Evolutionary conservation across 176 grass and related monocot genomes (phyloP), one percentile per base, ranked within the genome.

Genomic region (Oropetium thomaeum): DNA sequence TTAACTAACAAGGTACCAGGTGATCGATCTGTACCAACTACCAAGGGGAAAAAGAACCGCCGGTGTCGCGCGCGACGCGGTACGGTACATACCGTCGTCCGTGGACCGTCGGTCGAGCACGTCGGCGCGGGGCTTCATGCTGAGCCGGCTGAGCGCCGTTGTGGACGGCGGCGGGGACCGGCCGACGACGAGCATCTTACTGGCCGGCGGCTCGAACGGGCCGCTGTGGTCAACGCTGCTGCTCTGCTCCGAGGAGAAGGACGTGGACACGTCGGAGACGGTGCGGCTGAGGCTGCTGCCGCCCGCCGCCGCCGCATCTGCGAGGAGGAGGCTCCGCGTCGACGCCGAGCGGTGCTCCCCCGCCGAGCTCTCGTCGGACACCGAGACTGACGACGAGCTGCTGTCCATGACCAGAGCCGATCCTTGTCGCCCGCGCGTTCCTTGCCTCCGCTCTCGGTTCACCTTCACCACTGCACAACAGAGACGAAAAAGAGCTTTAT

Each of bases 261-360:
- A 72, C 9, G 74, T 65, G 31, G 96, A 99, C 28, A 85, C 84
- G 45, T 92, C 80, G 14, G 96, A 99, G 76, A 84, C 80, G 28
- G 89, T 92, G 45, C 96, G 86, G 82, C 96, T 95, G 63, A 85
- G 89, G 75, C 88, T 84, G 41, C 78, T n/a, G n/a, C n/a, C n/a
- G n/a, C n/a, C n/a, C n/a, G n/a, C 78, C 8, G 76, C 77, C 22
- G 60, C 22, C 12, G 28, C 23, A 31, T 52, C 74, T n/a, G n/a
- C n/a, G n/a, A n/a, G n/a, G 43, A 87, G 79, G 23, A 82, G 67
- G 31, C 87, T 87, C 49, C 65, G 81, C 34, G 91, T 92, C 11
- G 90, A 93, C 60, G 84, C 86, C 61, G 85, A 87, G 34, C 59
- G 71, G 67, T 79, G 79, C 27, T 70, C 77, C 71, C 70, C 79